Conservation (phyloP, 2,329 filamentous ascomycete genomes). For the Apiospora arundinis region DNA sequence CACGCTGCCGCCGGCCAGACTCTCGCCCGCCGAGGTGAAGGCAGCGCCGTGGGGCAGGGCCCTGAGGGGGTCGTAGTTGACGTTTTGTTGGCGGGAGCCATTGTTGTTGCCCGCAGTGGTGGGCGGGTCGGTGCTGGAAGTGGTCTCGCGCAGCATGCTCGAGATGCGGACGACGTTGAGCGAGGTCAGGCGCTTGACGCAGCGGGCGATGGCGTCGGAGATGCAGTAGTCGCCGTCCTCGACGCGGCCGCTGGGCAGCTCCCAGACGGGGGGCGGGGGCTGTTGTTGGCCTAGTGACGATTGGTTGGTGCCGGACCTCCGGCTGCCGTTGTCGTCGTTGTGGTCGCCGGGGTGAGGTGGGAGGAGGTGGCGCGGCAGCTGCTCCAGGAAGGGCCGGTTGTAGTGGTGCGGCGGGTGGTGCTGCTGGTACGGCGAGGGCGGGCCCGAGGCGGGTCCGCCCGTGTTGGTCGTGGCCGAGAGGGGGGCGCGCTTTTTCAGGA, state of each 20-base stretch:
- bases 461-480: conserved; percentile 17
- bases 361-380: background rate
- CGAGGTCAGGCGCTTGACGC: conserved; percentile 35
- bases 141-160: conserved; percentile 33
- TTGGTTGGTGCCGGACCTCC: background rate
- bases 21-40: background rate
- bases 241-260: conserved; percentile 36
- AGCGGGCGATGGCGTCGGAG: conserved; percentile 36
- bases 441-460: background rate
- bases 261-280: conserved; percentile 26
- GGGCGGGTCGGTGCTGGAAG: background rate
- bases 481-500: conserved; percentile 30
- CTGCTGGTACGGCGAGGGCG: background rate
- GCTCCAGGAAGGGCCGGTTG: background rate
- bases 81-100: background rate
- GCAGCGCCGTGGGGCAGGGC: background rate
- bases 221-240: conserved; percentile 37
- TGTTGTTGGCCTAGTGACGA: background rate
- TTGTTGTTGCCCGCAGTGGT: background rate
- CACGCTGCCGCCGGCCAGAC: background rate
- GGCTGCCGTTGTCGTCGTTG: background rate
- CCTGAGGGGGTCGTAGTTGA: conserved; percentile 12
- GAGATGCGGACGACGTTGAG: conserved; percentile 34
- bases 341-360: background rate
- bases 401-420: background rate